Conservation (phyloP, 768 basidiomycete genomes). For the Paxillus ammoniavirescens region DNA sequence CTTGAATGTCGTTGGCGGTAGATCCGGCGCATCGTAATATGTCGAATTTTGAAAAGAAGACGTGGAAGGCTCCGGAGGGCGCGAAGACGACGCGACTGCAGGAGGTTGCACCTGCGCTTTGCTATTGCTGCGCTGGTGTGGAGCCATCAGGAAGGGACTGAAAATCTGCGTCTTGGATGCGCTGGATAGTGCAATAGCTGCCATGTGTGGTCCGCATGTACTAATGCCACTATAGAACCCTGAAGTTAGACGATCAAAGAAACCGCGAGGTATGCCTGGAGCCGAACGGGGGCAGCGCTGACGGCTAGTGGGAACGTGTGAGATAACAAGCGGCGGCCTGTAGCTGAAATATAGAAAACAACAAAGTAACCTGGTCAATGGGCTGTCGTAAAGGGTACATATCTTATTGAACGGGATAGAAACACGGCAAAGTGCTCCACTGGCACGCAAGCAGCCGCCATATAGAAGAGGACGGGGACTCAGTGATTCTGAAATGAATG, state of each 20-base stretch:
- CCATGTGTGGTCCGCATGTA: slow-evolving; percentile 42
- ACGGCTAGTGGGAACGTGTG: slow-evolving; percentile 18
- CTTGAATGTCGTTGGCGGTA: slow-evolving; percentile 54
- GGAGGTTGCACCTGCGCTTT: slow-evolving; percentile 31
- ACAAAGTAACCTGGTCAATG: slow-evolving; percentile 9
- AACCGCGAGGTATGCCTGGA: slow-evolving; percentile 9
- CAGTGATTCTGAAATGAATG: slow-evolving; percentile 22
- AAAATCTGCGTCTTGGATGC: slow-evolving; percentile 39
- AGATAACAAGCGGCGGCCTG: slow-evolving; percentile 11
- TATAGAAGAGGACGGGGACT: slow-evolving; percentile 14
- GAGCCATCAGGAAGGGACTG: slow-evolving; percentile 45
- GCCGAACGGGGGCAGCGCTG: slow-evolving; percentile 8
- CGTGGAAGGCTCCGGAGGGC: slow-evolving; percentile 36
- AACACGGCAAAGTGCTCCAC: slow-evolving; percentile 6
- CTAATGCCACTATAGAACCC: slow-evolving; percentile 20
- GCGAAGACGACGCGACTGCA: slow-evolving; percentile 41
- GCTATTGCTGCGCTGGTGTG: slow-evolving; percentile 38
- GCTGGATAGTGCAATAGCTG: slow-evolving; percentile 39
- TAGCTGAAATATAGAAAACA: slow-evolving; percentile 12
- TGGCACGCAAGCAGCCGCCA: background rate
- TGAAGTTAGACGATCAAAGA: slow-evolving; percentile 13
- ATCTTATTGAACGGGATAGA: slow-evolving; percentile 7
- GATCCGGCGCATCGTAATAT: slow-evolving; percentile 35
- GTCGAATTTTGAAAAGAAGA: slow-evolving; percentile 28
- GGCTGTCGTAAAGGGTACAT: slow-evolving; percentile 13